phyloP scores from a whole-genome alignment of 2,329 filamentous ascomycete genomes.

The Colletotrichum sp. region DNA sequence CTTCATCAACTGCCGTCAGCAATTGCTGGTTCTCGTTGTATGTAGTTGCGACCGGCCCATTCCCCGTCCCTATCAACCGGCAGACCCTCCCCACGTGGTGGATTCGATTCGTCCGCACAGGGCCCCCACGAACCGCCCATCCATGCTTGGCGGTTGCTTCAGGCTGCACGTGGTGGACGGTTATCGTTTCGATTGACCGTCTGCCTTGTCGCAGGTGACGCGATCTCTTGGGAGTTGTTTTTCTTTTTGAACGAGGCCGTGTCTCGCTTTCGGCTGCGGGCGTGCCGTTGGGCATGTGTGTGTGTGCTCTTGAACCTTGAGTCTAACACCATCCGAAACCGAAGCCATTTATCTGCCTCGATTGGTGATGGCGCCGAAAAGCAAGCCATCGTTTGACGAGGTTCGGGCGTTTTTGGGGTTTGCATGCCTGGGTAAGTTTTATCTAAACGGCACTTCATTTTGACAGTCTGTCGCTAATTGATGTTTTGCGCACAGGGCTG shows the following conservation, averaged over 20 bases:
- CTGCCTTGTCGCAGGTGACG: background rate
- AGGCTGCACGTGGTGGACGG: background rate
- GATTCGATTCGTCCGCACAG: constrained; percentile 7
- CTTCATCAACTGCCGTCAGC: background rate
- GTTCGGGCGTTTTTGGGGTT: constrained; percentile 3
- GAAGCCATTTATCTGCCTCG: background rate
- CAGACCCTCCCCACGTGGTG: constrained; percentile 13
- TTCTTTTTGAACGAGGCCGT: background rate
- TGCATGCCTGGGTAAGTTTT: constrained; percentile 2
- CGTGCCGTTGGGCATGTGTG: background rate
- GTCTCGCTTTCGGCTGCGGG: background rate
- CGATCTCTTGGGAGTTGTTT: background rate
- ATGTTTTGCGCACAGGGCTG: constrained; percentile 26
- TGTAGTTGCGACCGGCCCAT: background rate
- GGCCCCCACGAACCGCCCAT: background rate
- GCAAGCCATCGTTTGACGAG: background rate
- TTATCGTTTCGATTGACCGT: background rate
- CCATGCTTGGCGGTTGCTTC: background rate
- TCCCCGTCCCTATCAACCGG: constrained; percentile 9
- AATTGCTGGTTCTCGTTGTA: background rate
- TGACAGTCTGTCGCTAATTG: background rate
- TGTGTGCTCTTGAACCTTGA: background rate
- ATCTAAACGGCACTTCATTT: background rate
- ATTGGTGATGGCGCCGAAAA: background rate
- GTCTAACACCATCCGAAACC: background rate